Conservation (phyloP, 2,329 filamentous ascomycete genomes). For the Trichoderma arundinaceum region DNA sequence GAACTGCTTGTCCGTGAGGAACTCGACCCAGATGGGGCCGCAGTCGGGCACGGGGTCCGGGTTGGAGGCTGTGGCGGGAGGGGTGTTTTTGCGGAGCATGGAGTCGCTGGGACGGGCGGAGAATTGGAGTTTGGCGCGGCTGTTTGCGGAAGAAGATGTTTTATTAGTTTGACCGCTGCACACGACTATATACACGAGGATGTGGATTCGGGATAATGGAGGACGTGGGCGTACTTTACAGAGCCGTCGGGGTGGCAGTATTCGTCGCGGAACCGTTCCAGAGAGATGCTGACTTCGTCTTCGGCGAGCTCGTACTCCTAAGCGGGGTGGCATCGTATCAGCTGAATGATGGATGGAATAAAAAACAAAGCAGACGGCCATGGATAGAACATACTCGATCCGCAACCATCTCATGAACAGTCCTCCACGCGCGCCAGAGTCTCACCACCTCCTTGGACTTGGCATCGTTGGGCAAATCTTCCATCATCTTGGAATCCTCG, state of each 20-base stretch:
- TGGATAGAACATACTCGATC: constrained; percentile 71
- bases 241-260: constrained; percentile 76
- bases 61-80: constrained; percentile 69
- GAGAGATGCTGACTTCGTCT: constrained; percentile 83
- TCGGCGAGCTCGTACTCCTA: constrained; percentile 93
- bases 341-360: neutral
- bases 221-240: constrained; percentile 65
- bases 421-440: constrained; percentile 93
- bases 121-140: constrained; percentile 84
- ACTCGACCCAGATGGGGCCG: constrained; percentile 92
- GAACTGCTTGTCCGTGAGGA: constrained; percentile 78
- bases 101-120: constrained; percentile 81
- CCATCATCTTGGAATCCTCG: constrained; percentile 44
- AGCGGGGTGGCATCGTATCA: neutral
- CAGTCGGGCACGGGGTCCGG: constrained; percentile 75
- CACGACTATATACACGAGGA: neutral
- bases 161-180: neutral
- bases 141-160: constrained; percentile 46
- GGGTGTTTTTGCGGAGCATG: constrained; percentile 86
- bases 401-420: constrained; percentile 90
- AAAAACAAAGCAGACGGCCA: no score
- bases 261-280: constrained; percentile 77
- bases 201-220: neutral
- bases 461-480: constrained; percentile 54
- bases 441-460: constrained; percentile 64